A percentile compares a stretch with the other conserved stretches of the same genome.
These are phyloP conservation scores for Lanmaoa pseudosensibilis DNA, from an alignment of 768 basidiomycete genomes.

Conservation along the genomic window DNA sequence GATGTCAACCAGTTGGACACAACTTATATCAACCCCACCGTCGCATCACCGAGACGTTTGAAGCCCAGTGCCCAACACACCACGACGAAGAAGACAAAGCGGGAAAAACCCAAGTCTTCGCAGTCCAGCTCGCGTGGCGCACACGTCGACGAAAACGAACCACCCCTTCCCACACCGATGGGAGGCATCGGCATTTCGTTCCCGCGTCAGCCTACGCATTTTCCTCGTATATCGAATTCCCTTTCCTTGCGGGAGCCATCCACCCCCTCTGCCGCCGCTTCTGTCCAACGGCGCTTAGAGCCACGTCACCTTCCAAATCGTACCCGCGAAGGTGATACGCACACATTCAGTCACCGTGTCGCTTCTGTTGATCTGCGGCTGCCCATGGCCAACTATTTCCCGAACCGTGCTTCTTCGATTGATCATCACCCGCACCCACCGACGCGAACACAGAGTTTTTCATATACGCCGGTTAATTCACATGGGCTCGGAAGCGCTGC, in stretches of 20 bases:
- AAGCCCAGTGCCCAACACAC: not conserved
- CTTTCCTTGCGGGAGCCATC: not conserved
- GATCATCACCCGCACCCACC: slow-evolving; percentile 20
- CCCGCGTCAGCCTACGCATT: slow-evolving; percentile 13
- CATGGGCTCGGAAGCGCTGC: slow-evolving; percentile 7
- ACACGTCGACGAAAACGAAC: slow-evolving; percentile 22
- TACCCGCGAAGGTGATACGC: slow-evolving; percentile 14
- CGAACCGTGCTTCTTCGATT: slow-evolving; percentile 19
- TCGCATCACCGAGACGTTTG: not conserved
- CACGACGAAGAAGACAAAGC: slow-evolving; percentile 8
- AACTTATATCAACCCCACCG: not conserved
- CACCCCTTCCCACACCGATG: slow-evolving; percentile 1
- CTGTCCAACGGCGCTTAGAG: slow-evolving; percentile 4
- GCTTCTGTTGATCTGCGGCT: slow-evolving; percentile 22
- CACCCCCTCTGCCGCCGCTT: slow-evolving; percentile 5
- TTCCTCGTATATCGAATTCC: slow-evolving; percentile 13
- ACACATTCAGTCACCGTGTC: slow-evolving; percentile 11
- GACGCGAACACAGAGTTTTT: slow-evolving; percentile 14
- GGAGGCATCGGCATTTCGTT: slow-evolving; percentile 8
- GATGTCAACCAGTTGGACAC: not conserved
- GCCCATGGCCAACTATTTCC: not conserved
- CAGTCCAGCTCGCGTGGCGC: not conserved
- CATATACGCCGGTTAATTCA: not conserved
- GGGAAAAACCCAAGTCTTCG: slow-evolving; percentile 1
- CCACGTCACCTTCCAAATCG: slow-evolving; percentile 4